These are phyloP conservation scores for Vigna mungo DNA, from an alignment of 306 rosid genomes.

Conservation along the genomic window DNA sequence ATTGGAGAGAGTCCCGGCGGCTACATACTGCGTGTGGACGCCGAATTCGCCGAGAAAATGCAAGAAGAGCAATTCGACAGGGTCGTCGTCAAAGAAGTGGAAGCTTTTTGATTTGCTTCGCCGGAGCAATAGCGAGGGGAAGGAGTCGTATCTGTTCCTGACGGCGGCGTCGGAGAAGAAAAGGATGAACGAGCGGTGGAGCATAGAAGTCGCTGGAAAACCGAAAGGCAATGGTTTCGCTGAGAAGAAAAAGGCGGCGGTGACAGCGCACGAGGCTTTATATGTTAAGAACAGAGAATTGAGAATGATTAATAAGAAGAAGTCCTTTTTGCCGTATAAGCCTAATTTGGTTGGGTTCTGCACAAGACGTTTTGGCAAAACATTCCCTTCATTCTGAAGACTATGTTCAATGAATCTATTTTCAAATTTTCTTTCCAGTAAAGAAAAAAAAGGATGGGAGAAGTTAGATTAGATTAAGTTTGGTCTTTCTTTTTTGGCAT, in stretches of 20 bases:
- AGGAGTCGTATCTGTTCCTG: conserved; percentile 52
- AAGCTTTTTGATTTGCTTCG: conserved; percentile 63
- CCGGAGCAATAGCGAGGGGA: conserved; percentile 74
- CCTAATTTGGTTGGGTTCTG: conserved; percentile 64
- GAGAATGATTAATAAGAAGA: conserved; percentile 54
- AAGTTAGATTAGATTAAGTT: background rate
- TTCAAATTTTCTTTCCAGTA: no score
- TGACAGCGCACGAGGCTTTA: conserved; percentile 67
- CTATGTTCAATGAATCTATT: background rate
- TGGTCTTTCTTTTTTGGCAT: background rate
- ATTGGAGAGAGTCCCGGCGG: conserved; percentile 60
- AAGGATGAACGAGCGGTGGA: conserved; percentile 30
- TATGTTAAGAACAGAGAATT: conserved; percentile 55
- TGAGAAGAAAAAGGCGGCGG: background rate
- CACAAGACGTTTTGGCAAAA: conserved; percentile 26
- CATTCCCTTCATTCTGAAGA: background rate
- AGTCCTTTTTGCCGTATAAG: conserved; percentile 75
- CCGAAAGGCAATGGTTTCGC: conserved; percentile 26
- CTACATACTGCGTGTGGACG: conserved; percentile 72
- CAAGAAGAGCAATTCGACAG: conserved; percentile 77
- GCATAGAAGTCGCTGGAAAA: conserved; percentile 14
- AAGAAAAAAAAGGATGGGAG: background rate
- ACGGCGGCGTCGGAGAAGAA: conserved; percentile 45
- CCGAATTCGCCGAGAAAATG: conserved; percentile 57
- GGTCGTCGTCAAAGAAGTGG: conserved; percentile 67